These are phyloP conservation scores for Solanum chaucha DNA, from an alignment of 257 asterid genomes.

Conservation along the genomic window DNA sequence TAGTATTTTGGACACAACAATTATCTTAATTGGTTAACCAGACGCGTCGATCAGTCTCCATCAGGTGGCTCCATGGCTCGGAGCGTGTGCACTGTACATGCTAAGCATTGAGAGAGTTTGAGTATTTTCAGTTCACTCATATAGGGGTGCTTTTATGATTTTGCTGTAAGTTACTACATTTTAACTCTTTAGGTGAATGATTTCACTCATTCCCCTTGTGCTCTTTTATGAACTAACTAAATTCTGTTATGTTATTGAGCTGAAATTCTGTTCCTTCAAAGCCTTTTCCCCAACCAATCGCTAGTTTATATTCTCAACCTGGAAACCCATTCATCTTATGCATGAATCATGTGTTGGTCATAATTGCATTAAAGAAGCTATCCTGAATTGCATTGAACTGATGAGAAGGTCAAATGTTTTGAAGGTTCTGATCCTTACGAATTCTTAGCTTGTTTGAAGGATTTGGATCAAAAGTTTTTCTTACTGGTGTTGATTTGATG, in stretches of 20 bases:
- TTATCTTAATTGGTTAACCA: background rate
- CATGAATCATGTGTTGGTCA: too few relatives aligned
- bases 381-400: conserved; percentile 1
- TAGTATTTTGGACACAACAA: background rate
- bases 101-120: background rate
- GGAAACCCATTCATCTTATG: too few relatives aligned
- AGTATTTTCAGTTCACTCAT: background rate
- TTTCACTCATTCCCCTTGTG: background rate
- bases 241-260: too few relatives aligned
- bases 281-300: too few relatives aligned
- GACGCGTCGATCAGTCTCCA: background rate
- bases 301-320: too few relatives aligned
- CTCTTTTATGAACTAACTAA: background rate
- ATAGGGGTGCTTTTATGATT: background rate
- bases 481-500: conserved; percentile 6
- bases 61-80: background rate
- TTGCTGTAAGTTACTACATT: background rate
- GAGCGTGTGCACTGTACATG: background rate
- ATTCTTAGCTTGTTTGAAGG: conserved; percentile 50
- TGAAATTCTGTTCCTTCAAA: too few relatives aligned
- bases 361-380: too few relatives aligned
- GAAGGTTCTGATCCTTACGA: conserved; percentile 46
- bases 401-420: conserved; percentile 2
- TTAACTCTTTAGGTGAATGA: background rate
- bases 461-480: conserved; percentile 20